Evolutionary conservation across 345 rosid species (phyloP).

Genomic region (Hypericum androsaemum): DNA sequence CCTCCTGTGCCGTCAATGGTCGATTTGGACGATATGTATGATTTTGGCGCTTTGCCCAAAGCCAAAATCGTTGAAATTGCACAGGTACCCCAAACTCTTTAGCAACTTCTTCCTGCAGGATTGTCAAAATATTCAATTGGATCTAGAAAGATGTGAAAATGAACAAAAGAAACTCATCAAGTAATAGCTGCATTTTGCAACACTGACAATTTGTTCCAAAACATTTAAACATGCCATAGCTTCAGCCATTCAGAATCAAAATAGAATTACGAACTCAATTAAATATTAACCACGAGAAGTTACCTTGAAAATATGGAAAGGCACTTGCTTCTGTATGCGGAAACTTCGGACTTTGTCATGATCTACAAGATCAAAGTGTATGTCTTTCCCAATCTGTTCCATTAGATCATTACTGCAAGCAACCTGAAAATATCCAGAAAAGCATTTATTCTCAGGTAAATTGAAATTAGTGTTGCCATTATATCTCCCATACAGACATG

Average conservation of each 20-base stretch:
- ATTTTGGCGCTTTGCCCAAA: constrained; percentile 93
- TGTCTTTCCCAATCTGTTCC: neutral
- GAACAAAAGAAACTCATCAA: neutral
- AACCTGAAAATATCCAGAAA: neutral
- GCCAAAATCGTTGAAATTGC: constrained; percentile 86
- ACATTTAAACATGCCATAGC: neutral
- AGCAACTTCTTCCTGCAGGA: constrained; percentile 80
- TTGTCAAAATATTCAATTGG: neutral
- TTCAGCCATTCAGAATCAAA: neutral
- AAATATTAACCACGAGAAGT: neutral
- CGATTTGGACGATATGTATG: constrained; percentile 89
- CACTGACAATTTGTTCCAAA: neutral
- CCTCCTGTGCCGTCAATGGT: constrained; percentile 68
- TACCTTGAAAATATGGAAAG: constrained; percentile 80
- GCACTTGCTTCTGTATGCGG: constrained; percentile 54
- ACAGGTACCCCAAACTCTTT: constrained; percentile 79
- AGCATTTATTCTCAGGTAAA: too few species aligned
- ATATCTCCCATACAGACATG: too few species aligned
- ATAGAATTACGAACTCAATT: neutral
- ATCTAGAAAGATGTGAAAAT: neutral
- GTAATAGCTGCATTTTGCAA: neutral
- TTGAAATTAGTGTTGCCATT: too few species aligned
- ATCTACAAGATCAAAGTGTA: neutral
- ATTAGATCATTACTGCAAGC: neutral
- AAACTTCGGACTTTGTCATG: neutral